Evolutionary conservation across 257 asterid genomes (phyloP).

Genomic region (Voacanga thouarsii): DNA sequence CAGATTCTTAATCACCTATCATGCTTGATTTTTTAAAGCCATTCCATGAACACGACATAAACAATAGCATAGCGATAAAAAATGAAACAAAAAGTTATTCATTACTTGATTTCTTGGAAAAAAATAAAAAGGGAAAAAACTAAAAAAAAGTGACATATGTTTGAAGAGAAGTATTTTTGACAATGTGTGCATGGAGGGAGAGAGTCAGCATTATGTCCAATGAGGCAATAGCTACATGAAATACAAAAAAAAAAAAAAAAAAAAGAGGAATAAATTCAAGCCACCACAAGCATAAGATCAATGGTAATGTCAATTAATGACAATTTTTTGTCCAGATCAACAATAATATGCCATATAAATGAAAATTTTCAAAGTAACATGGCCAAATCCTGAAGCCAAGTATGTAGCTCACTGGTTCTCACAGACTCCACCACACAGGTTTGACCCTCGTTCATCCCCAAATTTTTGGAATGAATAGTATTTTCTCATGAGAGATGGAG

Average conservation of each 20-base stretch:
- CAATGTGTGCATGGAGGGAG: neutral
- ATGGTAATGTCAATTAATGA: neutral
- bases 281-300: neutral
- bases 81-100: neutral
- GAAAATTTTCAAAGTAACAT: neutral
- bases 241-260: neutral
- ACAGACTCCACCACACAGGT: neutral
- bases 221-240: neutral
- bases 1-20: neutral
- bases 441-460: too few relatives aligned
- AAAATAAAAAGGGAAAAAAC: neutral
- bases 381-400: neutral
- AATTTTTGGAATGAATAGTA: too few relatives aligned
- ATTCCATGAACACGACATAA: neutral
- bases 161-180: neutral
- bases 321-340: neutral
- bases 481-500: too few relatives aligned
- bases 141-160: neutral
- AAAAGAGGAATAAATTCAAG: neutral
- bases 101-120: neutral
- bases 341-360: neutral
- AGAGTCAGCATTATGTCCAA: neutral
- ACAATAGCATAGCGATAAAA: neutral
- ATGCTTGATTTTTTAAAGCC: conserved; percentile 1
- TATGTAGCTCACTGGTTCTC: neutral